These are phyloP conservation scores for Shiraia sp. DNA, from an alignment of 2,329 filamentous ascomycete genomes.

Conservation along the genomic window DNA sequence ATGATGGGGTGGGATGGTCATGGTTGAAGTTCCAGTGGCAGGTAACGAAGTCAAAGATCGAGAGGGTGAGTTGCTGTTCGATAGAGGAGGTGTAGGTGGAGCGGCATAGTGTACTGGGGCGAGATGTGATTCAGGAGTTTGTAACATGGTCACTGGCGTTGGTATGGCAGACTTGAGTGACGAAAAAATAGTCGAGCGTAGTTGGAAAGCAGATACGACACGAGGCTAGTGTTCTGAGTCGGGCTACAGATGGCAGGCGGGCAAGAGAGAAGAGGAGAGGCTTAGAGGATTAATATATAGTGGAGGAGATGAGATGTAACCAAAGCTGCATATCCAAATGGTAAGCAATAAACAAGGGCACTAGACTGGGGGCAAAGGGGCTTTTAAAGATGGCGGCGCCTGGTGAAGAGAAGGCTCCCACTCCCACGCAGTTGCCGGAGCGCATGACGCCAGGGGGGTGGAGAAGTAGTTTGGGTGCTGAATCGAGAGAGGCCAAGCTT, in stretches of 20 bases:
- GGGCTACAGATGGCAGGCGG: slow-evolving; percentile 10
- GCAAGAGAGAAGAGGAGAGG: slow-evolving; percentile 15
- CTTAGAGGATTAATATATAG: slow-evolving; percentile 28
- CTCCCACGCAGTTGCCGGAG: slow-evolving; percentile 25
- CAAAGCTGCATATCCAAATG: slow-evolving; percentile 15
- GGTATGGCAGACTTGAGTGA: no score
- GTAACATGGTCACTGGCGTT: slow-evolving; percentile 39
- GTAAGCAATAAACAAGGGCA: slow-evolving; percentile 27
- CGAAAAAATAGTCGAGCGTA: no score
- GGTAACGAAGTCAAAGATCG: slow-evolving; percentile 20
- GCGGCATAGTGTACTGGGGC: slow-evolving; percentile 35
- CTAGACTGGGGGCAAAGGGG: slow-evolving; percentile 26
- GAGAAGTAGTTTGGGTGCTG: slow-evolving; percentile 29
- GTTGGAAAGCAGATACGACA: no score
- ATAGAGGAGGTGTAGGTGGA: slow-evolving; percentile 35
- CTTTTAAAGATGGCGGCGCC: slow-evolving; percentile 24
- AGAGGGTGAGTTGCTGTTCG: slow-evolving; percentile 30
- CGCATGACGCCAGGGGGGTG: slow-evolving; percentile 44
- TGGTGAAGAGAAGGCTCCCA: slow-evolving; percentile 26
- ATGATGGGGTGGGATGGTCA: slow-evolving; percentile 45
- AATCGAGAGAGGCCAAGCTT: slow-evolving; percentile 31
- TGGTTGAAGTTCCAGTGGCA: slow-evolving; percentile 18
- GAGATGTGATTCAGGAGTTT: slow-evolving; percentile 36
- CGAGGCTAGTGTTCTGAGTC: slow-evolving; percentile 2
- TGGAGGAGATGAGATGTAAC: slow-evolving; percentile 29